Evolutionary conservation across 352 stramenopile species (phyloP).

Genomic region (Aphanomyces invadans): DNA sequence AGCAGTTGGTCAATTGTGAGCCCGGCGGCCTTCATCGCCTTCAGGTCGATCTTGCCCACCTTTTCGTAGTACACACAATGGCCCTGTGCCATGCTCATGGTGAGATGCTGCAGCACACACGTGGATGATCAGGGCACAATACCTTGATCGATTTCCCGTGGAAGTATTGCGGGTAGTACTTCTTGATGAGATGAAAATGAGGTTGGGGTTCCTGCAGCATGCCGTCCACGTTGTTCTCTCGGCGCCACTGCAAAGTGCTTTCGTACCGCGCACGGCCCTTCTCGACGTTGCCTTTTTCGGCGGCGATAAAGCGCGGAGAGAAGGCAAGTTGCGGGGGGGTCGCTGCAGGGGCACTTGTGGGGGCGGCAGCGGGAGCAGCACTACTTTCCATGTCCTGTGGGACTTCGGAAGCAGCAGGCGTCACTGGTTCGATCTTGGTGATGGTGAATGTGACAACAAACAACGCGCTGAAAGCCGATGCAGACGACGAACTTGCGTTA

Average conservation of each 20-base stretch:
- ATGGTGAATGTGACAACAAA: neutral
- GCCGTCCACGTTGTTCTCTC: constrained; percentile 78
- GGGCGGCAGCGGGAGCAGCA: neutral
- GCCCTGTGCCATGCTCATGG: neutral
- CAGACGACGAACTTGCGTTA: too few species aligned
- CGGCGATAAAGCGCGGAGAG: constrained; percentile 69
- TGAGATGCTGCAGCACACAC: too few species aligned
- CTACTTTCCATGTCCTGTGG: neutral
- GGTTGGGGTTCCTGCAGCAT: constrained; percentile 76
- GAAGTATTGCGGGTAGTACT: constrained; percentile 89
- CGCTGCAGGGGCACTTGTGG: neutral
- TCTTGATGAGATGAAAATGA: constrained; percentile 85
- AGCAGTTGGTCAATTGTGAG: constrained; percentile 83
- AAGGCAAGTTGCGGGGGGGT: constrained; percentile 40
- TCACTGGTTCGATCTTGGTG: neutral
- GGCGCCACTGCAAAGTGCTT: constrained; percentile 76
- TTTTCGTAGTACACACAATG: constrained; percentile 73
- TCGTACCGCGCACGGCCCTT: constrained; percentile 70
- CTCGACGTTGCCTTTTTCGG: constrained; percentile 75
- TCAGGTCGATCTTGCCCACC: constrained; percentile 78
- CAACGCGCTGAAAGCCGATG: neutral
- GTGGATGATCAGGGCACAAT: too few species aligned
- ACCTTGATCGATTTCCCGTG: constrained; percentile 72
- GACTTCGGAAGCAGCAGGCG: neutral
- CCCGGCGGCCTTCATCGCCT: constrained; percentile 76